Percentiles rank a stretch among this genome's conserved stretches.
Conservation (phyloP, 805 yeast species). For the Candida ulmi region DNA sequence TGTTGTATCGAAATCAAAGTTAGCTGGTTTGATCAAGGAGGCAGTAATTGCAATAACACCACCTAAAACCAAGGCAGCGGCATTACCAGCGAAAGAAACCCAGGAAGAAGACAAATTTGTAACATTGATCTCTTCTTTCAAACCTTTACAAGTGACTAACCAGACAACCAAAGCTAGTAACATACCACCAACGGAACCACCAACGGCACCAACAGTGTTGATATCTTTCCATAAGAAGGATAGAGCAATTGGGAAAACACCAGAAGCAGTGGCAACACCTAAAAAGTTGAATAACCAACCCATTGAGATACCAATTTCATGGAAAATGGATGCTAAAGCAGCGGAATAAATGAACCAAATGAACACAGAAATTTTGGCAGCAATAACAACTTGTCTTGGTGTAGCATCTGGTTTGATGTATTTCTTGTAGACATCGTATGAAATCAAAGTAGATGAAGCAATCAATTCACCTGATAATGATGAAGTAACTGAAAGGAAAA, state of each 20-base stretch:
- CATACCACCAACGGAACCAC: constrained; percentile 34
- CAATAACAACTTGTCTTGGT: constrained; percentile 35
- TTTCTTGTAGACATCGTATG: constrained; percentile 41
- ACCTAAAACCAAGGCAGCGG: constrained; percentile 31
- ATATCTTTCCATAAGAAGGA: constrained; percentile 34
- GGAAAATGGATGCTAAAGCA: constrained; percentile 32
- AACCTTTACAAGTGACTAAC: constrained; percentile 31
- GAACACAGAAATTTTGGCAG: constrained; percentile 38
- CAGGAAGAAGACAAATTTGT: constrained; percentile 28
- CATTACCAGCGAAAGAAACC: constrained; percentile 39
- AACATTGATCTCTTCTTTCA: constrained; percentile 31
- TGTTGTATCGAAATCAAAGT: constrained; percentile 31
- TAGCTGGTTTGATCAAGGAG: constrained; percentile 33
- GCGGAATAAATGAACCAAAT: constrained; percentile 31
- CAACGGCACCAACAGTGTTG: constrained; percentile 32
- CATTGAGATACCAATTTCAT: constrained; percentile 29
- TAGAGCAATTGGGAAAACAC: constrained; percentile 33
- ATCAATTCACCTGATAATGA: constrained; percentile 37
- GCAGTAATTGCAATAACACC: constrained; percentile 28
- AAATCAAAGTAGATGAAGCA: constrained; percentile 35
- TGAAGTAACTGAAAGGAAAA: constrained; percentile 36
- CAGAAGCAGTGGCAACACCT: constrained; percentile 38
- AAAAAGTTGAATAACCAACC: constrained; percentile 35
- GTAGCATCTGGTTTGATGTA: constrained; percentile 37
- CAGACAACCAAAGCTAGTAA: constrained; percentile 30